These are phyloP conservation scores for Metarhizium guizhouense DNA, from an alignment of 2,329 filamentous ascomycete species.

Conservation along the genomic window DNA sequence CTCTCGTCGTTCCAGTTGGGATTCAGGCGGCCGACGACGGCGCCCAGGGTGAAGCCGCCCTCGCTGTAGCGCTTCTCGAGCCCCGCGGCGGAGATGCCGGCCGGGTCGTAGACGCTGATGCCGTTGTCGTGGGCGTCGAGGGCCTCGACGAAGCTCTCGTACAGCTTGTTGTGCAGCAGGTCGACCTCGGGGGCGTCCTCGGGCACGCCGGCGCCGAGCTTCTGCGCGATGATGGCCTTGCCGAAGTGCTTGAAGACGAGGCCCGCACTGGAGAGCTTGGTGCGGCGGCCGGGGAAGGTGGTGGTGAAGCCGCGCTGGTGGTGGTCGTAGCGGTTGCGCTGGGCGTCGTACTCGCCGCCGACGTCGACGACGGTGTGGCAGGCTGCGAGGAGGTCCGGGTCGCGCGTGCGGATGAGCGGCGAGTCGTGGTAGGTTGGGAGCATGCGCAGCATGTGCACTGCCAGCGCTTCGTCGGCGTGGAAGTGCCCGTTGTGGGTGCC, in stretches of 20 bases:
- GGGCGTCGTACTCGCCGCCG: slow-evolving; percentile 83
- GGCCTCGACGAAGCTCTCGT: slow-evolving; percentile 88
- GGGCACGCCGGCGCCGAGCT: slow-evolving; percentile 38
- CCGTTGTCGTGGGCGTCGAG: slow-evolving; percentile 98
- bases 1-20: slow-evolving; percentile 65
- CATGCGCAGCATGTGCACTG: slow-evolving; percentile 88
- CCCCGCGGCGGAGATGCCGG: slow-evolving; percentile 57
- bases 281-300: slow-evolving; percentile 73
- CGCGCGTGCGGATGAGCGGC: slow-evolving; percentile 75
- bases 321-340: slow-evolving; percentile 79
- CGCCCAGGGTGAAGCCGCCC: slow-evolving; percentile 74
- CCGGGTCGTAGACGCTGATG: slow-evolving; percentile 71
- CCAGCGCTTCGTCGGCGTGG: slow-evolving; percentile 95
- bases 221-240: slow-evolving; percentile 63
- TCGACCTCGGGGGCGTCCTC: slow-evolving; percentile 58
- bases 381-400: slow-evolving; percentile 64
- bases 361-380: slow-evolving; percentile 98
- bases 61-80: slow-evolving; percentile 77
- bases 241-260: slow-evolving; percentile 96
- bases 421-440: slow-evolving; percentile 73
- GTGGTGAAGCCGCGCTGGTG: slow-evolving; percentile 88
- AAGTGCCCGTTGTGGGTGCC: slow-evolving; percentile 98
- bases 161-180: slow-evolving; percentile 79
- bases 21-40: slow-evolving; percentile 74
- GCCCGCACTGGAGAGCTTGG: slow-evolving; percentile 89